Evolutionary conservation across 495 filamentous ascomycete genomes (phyloP), one percentile per base, ranked within the genome.

Genomic region (Penicillium salamii): DNA sequence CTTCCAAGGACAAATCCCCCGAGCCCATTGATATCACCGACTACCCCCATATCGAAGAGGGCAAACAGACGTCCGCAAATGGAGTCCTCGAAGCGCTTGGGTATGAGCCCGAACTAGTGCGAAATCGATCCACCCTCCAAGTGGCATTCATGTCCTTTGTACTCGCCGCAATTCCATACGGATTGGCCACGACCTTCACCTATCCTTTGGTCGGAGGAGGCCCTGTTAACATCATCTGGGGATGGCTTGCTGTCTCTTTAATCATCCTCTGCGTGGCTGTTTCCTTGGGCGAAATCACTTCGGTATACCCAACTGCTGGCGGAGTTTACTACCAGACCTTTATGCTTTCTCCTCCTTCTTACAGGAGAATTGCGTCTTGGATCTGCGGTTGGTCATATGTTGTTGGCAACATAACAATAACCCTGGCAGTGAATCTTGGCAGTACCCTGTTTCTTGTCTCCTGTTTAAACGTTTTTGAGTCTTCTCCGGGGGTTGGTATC

Each of bases 261-360:
- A 83, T 83, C 56, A 84, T 84, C 50, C 51, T 85, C 6, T 82
- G 79, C 42, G 72, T 88, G 3, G 82, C 83, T 6, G 77, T 76
- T 0, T 85, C 82, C 5, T 64, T 88, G 14, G 83, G 85, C 7
- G 84, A 88, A 58, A 86, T 87, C 53, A 68, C 84, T 17, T 79
- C 78, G 2, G 85, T 83, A 7, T 87, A 82, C 52, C 84, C 84
- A 18, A 87, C 82, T 4, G 67, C 76, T 24, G 74, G 75, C 17
- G 82, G 82, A 6, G 81, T 85, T 54, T 87, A 87, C 50, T 81
- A 86, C 61, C 86, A 84, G 77, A 80, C 80, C 1, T 82, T 83
- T 4, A 80, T 84, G 54, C 72, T 74, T 7, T 61, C 63, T 3
- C 53, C 63, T 53, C 68, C 63, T 46, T 61, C 58, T 23, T 86